phyloP scores from a whole-genome alignment of 2,329 filamentous ascomycete species.

The Colletotrichum tropicicola region DNA sequence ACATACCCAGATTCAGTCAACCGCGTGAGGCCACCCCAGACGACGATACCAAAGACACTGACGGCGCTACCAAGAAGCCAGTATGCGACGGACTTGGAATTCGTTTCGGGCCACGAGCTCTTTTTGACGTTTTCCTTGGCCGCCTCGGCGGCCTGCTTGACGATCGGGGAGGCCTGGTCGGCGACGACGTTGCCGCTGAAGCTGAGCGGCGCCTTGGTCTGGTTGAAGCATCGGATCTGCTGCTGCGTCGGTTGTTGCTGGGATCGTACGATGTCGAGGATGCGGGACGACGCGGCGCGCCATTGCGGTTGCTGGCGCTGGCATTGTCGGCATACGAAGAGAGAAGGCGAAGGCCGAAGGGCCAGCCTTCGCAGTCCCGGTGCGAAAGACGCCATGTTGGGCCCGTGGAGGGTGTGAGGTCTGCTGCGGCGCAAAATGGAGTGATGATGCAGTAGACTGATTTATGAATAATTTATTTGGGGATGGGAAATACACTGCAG shows the following conservation, averaged over 20 bases:
- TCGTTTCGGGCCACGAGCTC: constrained; percentile 65
- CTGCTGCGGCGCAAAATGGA: not conserved
- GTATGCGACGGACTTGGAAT: constrained; percentile 82
- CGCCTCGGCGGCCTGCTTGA: constrained; percentile 13
- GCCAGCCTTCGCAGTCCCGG: constrained; percentile 52
- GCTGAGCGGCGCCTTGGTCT: constrained; percentile 40
- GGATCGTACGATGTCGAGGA: constrained; percentile 50
- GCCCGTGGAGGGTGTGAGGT: not conserved
- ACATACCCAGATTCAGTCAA: constrained; percentile 93
- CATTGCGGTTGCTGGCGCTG: constrained; percentile 39
- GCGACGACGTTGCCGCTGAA: constrained; percentile 32
- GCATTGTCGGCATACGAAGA: constrained; percentile 61
- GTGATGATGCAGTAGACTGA: not conserved
- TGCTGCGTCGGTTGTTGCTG: constrained; percentile 18
- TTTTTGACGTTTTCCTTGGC: constrained; percentile 36
- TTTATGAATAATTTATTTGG: not conserved
- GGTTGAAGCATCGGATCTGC: constrained; percentile 43
- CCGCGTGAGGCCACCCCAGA: constrained; percentile 92
- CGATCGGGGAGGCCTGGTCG: constrained; percentile 9
- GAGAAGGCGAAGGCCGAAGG: constrained; percentile 47
- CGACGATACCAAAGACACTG: constrained; percentile 95
- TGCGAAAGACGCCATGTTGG: constrained; percentile 51
- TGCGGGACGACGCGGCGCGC: constrained; percentile 43
- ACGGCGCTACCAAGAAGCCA: constrained; percentile 93
- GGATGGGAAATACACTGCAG: constrained; percentile 20